These are phyloP conservation scores for Yarrowia keelungensis DNA, from an alignment of 805 yeast species.

Conservation along the genomic window DNA sequence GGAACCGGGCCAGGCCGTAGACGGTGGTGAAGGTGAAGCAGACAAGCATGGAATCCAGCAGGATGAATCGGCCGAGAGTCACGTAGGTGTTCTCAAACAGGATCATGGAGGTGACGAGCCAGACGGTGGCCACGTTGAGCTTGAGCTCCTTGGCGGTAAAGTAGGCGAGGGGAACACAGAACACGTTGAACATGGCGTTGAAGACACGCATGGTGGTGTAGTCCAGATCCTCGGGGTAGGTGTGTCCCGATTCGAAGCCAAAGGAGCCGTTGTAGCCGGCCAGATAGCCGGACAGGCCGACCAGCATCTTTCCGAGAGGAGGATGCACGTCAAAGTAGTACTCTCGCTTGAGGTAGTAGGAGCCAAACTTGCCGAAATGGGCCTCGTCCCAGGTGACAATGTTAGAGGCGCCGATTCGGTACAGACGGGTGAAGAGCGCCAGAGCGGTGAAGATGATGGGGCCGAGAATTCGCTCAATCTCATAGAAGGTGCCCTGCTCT, in stretches of 20 bases:
- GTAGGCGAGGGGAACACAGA: constrained; percentile 87
- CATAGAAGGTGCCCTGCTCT: constrained; percentile 25
- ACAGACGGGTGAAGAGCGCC: constrained; percentile 63
- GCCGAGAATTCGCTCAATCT: constrained; percentile 35
- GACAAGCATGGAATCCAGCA: constrained; percentile 88
- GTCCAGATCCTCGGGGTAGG: constrained; percentile 78
- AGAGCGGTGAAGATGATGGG: constrained; percentile 54
- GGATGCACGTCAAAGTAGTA: constrained; percentile 98
- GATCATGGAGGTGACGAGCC: constrained; percentile 77
- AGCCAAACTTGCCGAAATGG: constrained; percentile 96
- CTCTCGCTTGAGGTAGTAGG: constrained; percentile 85
- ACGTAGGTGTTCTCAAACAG: constrained; percentile 82
- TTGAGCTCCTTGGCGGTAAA: constrained; percentile 80
- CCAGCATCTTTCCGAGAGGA: constrained; percentile 92
- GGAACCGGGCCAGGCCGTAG: constrained; percentile 73
- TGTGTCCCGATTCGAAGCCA: constrained; percentile 83
- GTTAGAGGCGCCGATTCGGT: constrained; percentile 71
- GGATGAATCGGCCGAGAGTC: constrained; percentile 85
- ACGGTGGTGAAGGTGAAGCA: constrained; percentile 88
- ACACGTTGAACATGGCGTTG: constrained; percentile 82
- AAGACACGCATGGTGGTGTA: constrained; percentile 83
- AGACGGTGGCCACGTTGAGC: constrained; percentile 70
- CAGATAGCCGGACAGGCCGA: constrained; percentile 83
- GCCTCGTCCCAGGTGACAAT: constrained; percentile 96
- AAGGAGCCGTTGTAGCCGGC: constrained; percentile 90